These are phyloP conservation scores for Podaxis mareebaensis DNA, from an alignment of 768 basidiomycete species.

Conservation along the genomic window DNA sequence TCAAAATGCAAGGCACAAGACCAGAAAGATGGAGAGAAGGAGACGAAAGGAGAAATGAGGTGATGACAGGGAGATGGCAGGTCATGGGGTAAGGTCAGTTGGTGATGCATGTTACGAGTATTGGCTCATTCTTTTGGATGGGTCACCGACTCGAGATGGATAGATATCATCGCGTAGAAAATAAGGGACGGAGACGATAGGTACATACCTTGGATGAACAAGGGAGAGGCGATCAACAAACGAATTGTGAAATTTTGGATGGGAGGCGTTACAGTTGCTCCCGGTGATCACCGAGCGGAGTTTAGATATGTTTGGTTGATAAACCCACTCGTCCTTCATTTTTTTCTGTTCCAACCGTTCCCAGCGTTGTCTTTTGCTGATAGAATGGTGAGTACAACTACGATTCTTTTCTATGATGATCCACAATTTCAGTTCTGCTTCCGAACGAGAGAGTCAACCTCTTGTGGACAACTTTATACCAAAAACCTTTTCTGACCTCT, in stretches of 20 bases:
- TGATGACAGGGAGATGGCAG: slow-evolving; percentile 5
- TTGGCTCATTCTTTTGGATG: slow-evolving; percentile 59
- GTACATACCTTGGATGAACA: slow-evolving; percentile 32
- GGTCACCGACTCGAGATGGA: slow-evolving; percentile 78
- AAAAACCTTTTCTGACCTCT: slow-evolving; percentile 51
- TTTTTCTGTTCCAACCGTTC: slow-evolving; percentile 13
- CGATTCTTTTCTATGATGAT: slow-evolving; percentile 43
- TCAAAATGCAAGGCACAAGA: background rate
- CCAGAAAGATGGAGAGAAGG: background rate
- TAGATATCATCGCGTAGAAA: slow-evolving; percentile 59
- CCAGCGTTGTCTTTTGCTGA: background rate
- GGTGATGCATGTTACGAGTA: slow-evolving; percentile 80
- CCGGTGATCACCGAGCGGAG: background rate
- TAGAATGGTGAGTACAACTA: slow-evolving; percentile 24
- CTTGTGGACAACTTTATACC: slow-evolving; percentile 70
- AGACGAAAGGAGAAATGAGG: slow-evolving; percentile 19
- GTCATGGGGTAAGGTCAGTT: slow-evolving; percentile 35
- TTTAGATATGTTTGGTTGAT: background rate
- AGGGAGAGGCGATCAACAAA: too few relatives aligned
- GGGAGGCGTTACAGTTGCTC: background rate
- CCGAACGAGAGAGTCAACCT: slow-evolving; percentile 75
- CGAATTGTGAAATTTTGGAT: background rate
- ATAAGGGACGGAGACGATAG: background rate
- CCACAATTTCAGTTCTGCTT: slow-evolving; percentile 75
- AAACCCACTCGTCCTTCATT: background rate